These are phyloP conservation scores for Scheffersomyces illinoinensis DNA, from an alignment of 1,139 yeast species.

Conservation along the genomic window DNA sequence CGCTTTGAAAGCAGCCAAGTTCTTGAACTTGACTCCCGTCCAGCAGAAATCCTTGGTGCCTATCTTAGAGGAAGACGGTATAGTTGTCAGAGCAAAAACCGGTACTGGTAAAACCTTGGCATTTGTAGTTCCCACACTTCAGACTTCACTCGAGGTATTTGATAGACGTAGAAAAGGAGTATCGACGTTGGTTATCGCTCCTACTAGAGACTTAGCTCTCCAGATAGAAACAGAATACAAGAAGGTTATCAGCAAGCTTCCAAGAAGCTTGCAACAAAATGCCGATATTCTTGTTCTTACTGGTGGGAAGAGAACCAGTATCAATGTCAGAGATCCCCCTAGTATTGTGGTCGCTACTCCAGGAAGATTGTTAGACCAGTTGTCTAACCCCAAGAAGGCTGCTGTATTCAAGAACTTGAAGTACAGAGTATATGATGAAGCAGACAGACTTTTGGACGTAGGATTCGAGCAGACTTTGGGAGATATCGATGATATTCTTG, in stretches of 20 bases:
- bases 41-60: slow-evolving; percentile 76
- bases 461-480: slow-evolving; percentile 71
- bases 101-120: slow-evolving; percentile 97
- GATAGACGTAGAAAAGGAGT: slow-evolving; percentile 24
- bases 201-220: slow-evolving; percentile 89
- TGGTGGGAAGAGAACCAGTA: slow-evolving; percentile 38
- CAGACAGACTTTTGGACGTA: slow-evolving; percentile 76
- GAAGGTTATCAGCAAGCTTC: slow-evolving; percentile 34
- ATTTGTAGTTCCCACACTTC: slow-evolving; percentile 77
- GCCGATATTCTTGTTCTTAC: slow-evolving; percentile 29
- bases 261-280: slow-evolving; percentile 10
- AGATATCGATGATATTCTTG: slow-evolving; percentile 52
- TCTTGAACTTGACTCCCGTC: slow-evolving; percentile 66
- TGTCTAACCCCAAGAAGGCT: slow-evolving; percentile 47
- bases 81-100: slow-evolving; percentile 88
- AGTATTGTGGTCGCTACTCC: slow-evolving; percentile 84
- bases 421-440: slow-evolving; percentile 82
- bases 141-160: slow-evolving; percentile 20
- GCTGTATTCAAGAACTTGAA: slow-evolving; percentile 54
- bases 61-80: slow-evolving; percentile 59
- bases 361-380: slow-evolving; percentile 72
- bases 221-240: slow-evolving; percentile 74
- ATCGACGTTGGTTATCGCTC: slow-evolving; percentile 73
- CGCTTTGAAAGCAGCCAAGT: slow-evolving; percentile 45
- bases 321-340: slow-evolving; percentile 24